These are phyloP conservation scores for Akanthomyces uredinophilus DNA, from an alignment of 2,329 filamentous ascomycete species.

Conservation along the genomic window DNA sequence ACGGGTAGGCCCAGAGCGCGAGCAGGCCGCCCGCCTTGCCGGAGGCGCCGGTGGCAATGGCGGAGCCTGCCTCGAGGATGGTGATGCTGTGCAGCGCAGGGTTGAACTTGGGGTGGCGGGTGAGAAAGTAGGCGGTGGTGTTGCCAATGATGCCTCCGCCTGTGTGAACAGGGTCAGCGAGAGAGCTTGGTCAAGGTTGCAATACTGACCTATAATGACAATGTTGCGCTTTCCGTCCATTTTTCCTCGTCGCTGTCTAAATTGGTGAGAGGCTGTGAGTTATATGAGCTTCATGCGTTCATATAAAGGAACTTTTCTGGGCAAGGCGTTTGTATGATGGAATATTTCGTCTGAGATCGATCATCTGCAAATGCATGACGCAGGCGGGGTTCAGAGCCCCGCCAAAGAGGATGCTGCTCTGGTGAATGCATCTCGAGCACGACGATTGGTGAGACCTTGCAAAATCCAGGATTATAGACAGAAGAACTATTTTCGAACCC, in stretches of 20 bases:
- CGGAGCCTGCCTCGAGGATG: slow-evolving; percentile 75
- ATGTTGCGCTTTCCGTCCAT: slow-evolving; percentile 40
- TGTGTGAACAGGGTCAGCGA: slow-evolving; percentile 28
- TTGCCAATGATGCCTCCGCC: slow-evolving; percentile 91
- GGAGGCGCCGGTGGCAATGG: slow-evolving; percentile 84
- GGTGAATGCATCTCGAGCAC: background rate
- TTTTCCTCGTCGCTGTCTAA: background rate
- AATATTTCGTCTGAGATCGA: background rate
- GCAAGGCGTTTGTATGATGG: background rate
- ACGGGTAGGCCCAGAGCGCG: slow-evolving; percentile 86
- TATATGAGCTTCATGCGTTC: background rate
- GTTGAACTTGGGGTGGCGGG: slow-evolving; percentile 77
- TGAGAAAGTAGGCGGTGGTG: slow-evolving; percentile 87
- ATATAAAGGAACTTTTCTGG: background rate
- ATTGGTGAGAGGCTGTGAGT: background rate
- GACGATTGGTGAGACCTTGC: background rate
- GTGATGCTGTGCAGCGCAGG: slow-evolving; percentile 71
- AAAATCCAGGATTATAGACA: no score
- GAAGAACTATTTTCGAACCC: no score
- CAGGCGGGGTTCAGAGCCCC: slow-evolving; percentile 4
- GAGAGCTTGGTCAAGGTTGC: background rate
- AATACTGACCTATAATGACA: slow-evolving; percentile 43
- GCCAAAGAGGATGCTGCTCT: background rate
- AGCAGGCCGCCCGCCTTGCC: slow-evolving; percentile 92
- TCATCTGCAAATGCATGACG: slow-evolving; percentile 4